Evolutionary conservation across 2,329 filamentous ascomycete genomes (phyloP).

Genomic region (Fusarium sp.): DNA sequence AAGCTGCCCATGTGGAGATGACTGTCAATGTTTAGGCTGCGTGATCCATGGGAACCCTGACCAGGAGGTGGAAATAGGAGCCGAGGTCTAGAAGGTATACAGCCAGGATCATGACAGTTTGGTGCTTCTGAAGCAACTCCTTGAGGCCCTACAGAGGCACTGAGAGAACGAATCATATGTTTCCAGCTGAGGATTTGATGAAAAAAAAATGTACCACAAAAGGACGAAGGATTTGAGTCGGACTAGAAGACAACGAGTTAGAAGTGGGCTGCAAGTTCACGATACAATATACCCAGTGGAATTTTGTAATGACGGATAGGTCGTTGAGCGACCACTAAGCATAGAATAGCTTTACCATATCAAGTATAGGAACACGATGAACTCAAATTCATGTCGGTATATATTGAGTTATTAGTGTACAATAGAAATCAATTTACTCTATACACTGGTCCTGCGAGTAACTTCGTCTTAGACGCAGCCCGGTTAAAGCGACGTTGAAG

Average conservation of each 20-base stretch:
- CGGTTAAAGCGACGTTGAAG: not conserved
- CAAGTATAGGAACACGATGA: conserved; percentile 5
- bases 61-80: conserved; percentile 15
- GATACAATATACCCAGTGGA: conserved; percentile 39
- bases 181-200: not conserved
- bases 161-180: not conserved
- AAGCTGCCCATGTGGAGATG: conserved; percentile 70
- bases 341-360: conserved; percentile 4
- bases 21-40: conserved; percentile 70
- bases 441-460: not conserved
- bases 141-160: not conserved
- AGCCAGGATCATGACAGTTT: not conserved
- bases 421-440: not conserved
- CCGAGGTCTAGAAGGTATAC: conserved; percentile 13
- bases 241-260: not conserved
- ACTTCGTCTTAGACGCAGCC: not conserved
- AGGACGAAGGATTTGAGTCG: not conserved
- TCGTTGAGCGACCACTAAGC: conserved; percentile 1
- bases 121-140: not conserved
- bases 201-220: not conserved
- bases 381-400: conserved; percentile 4
- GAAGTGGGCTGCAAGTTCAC: conserved; percentile 5
- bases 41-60: conserved; percentile 62
- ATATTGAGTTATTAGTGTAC: not conserved
- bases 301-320: conserved; percentile 14